Conservation (phyloP, 1,284 basidiomycete genomes). For the Clitocybe nebularis region DNA sequence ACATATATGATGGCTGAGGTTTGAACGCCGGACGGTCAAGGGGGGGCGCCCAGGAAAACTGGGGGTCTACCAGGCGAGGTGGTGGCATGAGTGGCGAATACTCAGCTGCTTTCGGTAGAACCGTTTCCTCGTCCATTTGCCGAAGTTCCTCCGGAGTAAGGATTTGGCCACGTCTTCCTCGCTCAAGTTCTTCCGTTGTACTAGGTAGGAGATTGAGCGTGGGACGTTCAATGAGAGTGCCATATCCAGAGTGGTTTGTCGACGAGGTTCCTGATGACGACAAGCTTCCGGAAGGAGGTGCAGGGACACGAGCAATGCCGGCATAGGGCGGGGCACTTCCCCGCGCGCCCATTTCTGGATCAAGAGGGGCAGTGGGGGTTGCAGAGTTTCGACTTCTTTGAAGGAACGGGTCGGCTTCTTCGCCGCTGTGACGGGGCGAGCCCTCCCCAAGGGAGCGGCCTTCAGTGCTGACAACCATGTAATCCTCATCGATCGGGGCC, state of each 20-base stretch:
- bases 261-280: conserved; percentile 27
- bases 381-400: conserved; percentile 28
- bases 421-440: conserved; percentile 61
- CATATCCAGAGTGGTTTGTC: conserved; percentile 36
- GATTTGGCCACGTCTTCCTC: conserved; percentile 24
- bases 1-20: conserved; percentile 15
- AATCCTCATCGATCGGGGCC: conserved; percentile 52
- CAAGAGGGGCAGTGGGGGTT: conserved; percentile 14
- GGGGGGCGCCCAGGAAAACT: conserved; percentile 13
- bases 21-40: conserved; percentile 14
- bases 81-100: conserved; percentile 27
- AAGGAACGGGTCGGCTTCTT: conserved; percentile 62
- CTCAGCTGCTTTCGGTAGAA: conserved; percentile 19
- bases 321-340: conserved; percentile 12
- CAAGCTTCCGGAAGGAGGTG: conserved; percentile 20
- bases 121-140: conserved; percentile 30
- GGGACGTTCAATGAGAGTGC: conserved; percentile 31
- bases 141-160: conserved; percentile 32
- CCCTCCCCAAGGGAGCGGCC: conserved; percentile 52
- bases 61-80: conserved; percentile 31
- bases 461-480: conserved; percentile 41
- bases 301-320: conserved; percentile 26
- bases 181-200: conserved; percentile 23
- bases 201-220: conserved; percentile 28
- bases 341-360: conserved; percentile 20